phyloP scores from a whole-genome alignment of 1,284 basidiomycete genomes.

The Cutaneotrichosporon arboriforme region DNA sequence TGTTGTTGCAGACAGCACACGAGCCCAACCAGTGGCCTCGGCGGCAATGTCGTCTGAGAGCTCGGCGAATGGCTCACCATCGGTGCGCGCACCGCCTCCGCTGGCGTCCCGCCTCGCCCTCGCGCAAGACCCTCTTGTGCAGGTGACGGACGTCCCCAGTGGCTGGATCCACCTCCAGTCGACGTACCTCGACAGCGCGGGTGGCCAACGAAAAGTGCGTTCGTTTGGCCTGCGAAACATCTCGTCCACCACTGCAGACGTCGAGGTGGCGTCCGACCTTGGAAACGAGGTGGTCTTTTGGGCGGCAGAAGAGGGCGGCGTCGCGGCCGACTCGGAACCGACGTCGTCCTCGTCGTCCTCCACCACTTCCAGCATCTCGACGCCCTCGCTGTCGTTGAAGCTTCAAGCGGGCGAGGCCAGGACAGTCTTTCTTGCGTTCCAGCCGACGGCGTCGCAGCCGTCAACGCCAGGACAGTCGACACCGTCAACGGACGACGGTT shows the following conservation, averaged over 20 bases:
- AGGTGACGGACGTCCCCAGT: constrained; percentile 37
- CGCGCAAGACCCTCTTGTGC: constrained; percentile 23
- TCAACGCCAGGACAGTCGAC: constrained; percentile 17
- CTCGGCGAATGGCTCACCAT: neutral
- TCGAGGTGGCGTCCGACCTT: constrained; percentile 39
- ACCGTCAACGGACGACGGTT: constrained; percentile 26
- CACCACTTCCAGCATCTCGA: constrained; percentile 9
- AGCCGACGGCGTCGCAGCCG: constrained; percentile 20
- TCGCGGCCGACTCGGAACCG: constrained; percentile 8
- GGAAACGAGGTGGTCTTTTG: constrained; percentile 34
- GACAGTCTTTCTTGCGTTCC: constrained; percentile 36
- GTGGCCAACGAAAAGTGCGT: constrained; percentile 29
- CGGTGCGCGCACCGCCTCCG: neutral
- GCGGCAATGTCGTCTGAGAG: neutral
- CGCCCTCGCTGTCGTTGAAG: constrained; percentile 20
- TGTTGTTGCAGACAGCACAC: neutral
- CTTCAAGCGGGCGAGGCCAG: constrained; percentile 19
- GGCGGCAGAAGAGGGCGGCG: constrained; percentile 23
- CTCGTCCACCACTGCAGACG: constrained; percentile 20
- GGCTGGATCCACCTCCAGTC: constrained; percentile 46
- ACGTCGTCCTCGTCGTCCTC: constrained; percentile 33
- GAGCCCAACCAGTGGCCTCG: neutral
- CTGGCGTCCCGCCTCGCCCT: constrained; percentile 13
- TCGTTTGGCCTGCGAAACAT: constrained; percentile 39
- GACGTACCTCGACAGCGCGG: constrained; percentile 34